A percentile compares a stretch with the other conserved stretches of the same genome.
Evolutionary conservation across 1,284 basidiomycete species (phyloP).

Genomic region (Sphaerobolus stellatus): DNA sequence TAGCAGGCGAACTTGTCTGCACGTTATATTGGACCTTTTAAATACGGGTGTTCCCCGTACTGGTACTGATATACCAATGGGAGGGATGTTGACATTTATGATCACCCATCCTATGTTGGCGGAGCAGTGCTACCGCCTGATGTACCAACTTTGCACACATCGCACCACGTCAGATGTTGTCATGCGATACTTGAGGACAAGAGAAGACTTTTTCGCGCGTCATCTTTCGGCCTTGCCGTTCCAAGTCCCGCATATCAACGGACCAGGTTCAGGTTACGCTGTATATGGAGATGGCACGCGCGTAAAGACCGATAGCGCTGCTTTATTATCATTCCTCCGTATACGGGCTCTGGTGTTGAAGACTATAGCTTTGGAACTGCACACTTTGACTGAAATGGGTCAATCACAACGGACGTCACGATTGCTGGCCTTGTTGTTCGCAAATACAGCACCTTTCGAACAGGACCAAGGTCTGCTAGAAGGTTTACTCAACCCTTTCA

Average conservation of each 20-base stretch:
- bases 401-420: constrained; percentile 70
- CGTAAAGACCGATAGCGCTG: constrained; percentile 72
- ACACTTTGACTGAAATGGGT: constrained; percentile 78
- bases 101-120: constrained; percentile 75
- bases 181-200: constrained; percentile 85
- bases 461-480: constrained; percentile 44
- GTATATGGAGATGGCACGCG: constrained; percentile 71
- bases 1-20: constrained; percentile 70
- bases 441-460: constrained; percentile 49
- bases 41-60: constrained; percentile 62
- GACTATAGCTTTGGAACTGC: constrained; percentile 86
- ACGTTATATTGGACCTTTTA: constrained; percentile 79
- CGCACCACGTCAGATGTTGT: constrained; percentile 79
- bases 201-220: constrained; percentile 86
- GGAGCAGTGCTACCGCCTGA: constrained; percentile 81
- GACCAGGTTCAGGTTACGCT: constrained; percentile 64
- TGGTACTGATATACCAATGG: constrained; percentile 42
- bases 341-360: constrained; percentile 86
- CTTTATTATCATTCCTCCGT: constrained; percentile 77
- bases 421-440: constrained; percentile 74
- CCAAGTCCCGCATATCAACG: constrained; percentile 41
- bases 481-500: constrained; percentile 56
- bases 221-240: constrained; percentile 78
- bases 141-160: constrained; percentile 87
- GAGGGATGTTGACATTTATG: constrained; percentile 55